Evolutionary conservation across 495 filamentous ascomycete genomes (phyloP), one percentile per base, ranked within the genome.

Genomic region (Oidiodendron maius): DNA sequence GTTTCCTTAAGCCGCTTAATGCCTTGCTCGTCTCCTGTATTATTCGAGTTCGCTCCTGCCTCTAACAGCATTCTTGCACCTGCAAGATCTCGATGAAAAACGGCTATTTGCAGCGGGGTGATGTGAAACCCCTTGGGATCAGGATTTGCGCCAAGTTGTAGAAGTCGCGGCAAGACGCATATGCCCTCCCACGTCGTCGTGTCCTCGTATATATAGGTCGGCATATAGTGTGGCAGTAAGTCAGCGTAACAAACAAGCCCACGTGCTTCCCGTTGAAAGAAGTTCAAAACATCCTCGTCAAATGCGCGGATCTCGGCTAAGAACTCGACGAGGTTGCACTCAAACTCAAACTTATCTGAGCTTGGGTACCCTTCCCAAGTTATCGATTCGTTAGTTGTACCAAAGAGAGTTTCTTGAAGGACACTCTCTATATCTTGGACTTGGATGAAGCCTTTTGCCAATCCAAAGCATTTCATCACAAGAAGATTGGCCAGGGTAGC

Each of bases 291-390:
- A 6, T 20, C 4, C 39, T 13, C 13, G 17, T 41, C 39, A 41
- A 41, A 16, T 6, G 3, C 21, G 17, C 39, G 39, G 6, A 41
- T 41, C 39, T 41, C 39, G 39, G 39, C 39, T 21, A 41, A 41
- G 39, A 41, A 41, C 13, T 41, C 39, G 13, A 41, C 39, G 3
- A 41, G 39, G 24, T 41, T 41, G 16, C 39, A 41, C 39, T 6
- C 8, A 41, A 41, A 41, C 17, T 41, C 16, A n/a, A n/a, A n/a
- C n/a, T n/a, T n/a, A 5, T 21, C 8, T 9, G 15, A 15, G 4
- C 4, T 4, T 41, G 39, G 4, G 39, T 41, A 20, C 16, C n/a
- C 39, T 11, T 21, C 4, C 39, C 39, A 41, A 41, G 13, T 13
- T 41, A 22, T 21, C 24, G 5, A 8, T 21, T 3, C 21, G n/a